A percentile compares a stretch with the other conserved stretches of the same genome.
Evolutionary conservation across 371 early-diverging fungal species (phyloP).

Genomic region (Cokeromyces recurvatus): DNA sequence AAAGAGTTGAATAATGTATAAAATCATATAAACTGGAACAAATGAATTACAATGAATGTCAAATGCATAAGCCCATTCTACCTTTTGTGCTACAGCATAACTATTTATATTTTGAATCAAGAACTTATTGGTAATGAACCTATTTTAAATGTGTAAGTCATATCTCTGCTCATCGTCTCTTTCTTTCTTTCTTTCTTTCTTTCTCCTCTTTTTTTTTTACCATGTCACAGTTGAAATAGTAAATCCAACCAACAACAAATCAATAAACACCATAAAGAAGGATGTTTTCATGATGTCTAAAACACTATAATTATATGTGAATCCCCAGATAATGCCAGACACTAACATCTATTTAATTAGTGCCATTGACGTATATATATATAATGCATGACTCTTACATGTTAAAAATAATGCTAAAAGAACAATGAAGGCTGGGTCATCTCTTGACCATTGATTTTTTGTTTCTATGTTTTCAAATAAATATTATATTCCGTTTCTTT

Average conservation of each 20-base stretch:
- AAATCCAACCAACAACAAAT: slow-evolving; percentile 68
- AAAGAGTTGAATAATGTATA: slow-evolving; percentile 88
- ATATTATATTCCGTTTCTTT: too few species aligned
- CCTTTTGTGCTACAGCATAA: slow-evolving; percentile 80
- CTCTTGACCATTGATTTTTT: slow-evolving; percentile 93
- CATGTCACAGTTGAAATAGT: slow-evolving; percentile 66
- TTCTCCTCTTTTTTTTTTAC: too few species aligned
- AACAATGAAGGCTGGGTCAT: slow-evolving; percentile 90
- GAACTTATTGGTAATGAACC: slow-evolving; percentile 78
- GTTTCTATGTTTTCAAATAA: slow-evolving; percentile 80
- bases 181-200: too few species aligned
- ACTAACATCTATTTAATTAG: slow-evolving; percentile 29
- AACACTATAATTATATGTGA: slow-evolving; percentile 57
- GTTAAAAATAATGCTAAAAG: slow-evolving; percentile 56
- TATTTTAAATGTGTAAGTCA: slow-evolving; percentile 1
- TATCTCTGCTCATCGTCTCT: too few species aligned
- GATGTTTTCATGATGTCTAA: slow-evolving; percentile 61
- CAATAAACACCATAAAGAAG: slow-evolving; percentile 71
- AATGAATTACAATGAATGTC: slow-evolving; percentile 94
- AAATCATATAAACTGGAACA: slow-evolving; percentile 75
- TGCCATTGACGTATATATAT: too few species aligned
- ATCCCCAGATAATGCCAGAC: slow-evolving; percentile 71
- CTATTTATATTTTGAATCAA: slow-evolving; percentile 66
- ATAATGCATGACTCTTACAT: slow-evolving; percentile 29
- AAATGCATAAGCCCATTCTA: slow-evolving; percentile 92